Base-by-base conservation (phyloP, 2,329 filamentous ascomycete genomes). In the Botrytis galanthina region DNA sequence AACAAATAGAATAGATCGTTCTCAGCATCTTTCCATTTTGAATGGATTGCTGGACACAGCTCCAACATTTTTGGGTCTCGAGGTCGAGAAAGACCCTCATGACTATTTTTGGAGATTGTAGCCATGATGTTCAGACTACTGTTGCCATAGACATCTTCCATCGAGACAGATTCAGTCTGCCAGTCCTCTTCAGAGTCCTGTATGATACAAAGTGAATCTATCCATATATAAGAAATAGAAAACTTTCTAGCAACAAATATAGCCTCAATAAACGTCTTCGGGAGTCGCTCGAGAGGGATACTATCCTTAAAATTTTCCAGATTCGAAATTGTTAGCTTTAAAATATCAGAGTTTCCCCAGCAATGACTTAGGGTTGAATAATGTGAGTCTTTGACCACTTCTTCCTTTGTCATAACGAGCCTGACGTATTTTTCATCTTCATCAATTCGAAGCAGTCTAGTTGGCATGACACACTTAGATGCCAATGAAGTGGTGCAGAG, bases 171-270 rank as follows among this genome's bases (percentile, higher is more conserved):
- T 42, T 73, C 71, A 8, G 22, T 12, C 12, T 70, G 62, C 64
- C 71, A 73, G 16, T 73, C 71, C 26, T 32, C n/a, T 3, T 20
- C 16, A 46, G 71, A 73, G 66, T 73, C 51, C 14, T 73, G 71
- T 6, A 70, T 16, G n/a, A 62, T 73, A 48, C 71, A 73, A 7
- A 72, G 32, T 29, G 63, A 67, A 22, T 67, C 63, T 51, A 67
- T 67, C 64, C 64, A 67, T 22, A 54, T n/a, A 32, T 54, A 67
- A 22, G 64, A 14, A 22, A 39, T 54, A 22, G 32, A 29, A 2
- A 67, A n/a, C 5, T 39, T 39, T 32, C 67, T 70, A 35, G 51
- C 26, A 3, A 60, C 39, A n/a, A 26, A 26, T 29, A 70, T 44
- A 8, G 67, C 67, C 20, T 70, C 67, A 32, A 44, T 32, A 20